phyloP scores from a whole-genome alignment of 257 asterid genomes.

The Avicennia marina region DNA sequence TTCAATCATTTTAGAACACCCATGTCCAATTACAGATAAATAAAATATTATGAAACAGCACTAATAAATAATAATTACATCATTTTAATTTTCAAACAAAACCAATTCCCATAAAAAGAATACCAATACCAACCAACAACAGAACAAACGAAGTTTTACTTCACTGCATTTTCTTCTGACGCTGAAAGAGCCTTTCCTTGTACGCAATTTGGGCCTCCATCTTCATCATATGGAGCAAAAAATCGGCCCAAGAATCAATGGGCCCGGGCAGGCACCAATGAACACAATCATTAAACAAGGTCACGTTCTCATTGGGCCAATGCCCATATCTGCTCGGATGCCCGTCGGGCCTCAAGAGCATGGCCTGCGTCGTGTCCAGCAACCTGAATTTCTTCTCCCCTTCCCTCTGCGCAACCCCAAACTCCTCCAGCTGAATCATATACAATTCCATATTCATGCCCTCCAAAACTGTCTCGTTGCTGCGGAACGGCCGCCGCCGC shows the following conservation, averaged over 20 bases:
- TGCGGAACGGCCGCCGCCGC: constrained; percentile 51
- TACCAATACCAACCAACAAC: too few species aligned
- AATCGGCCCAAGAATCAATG: constrained; percentile 67
- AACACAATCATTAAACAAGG: constrained; percentile 53
- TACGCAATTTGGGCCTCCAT: constrained; percentile 32
- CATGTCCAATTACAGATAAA: too few species aligned
- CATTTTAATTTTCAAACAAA: too few species aligned
- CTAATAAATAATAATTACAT: too few species aligned
- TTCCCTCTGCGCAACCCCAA: constrained; percentile 52
- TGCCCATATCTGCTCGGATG: constrained; percentile 66
- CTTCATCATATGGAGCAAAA: constrained; percentile 45
- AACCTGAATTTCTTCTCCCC: constrained; percentile 42
- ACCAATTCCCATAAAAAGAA: too few species aligned
- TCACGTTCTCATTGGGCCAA: constrained; percentile 23
- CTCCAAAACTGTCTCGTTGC: constrained; percentile 40
- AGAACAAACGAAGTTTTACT: too few species aligned
- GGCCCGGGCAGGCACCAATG: constrained; percentile 80
- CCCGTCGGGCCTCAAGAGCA: constrained; percentile 65
- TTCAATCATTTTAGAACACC: too few species aligned
- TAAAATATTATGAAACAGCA: too few species aligned
- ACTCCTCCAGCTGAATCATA: constrained; percentile 62
- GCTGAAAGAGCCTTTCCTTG: constrained; percentile 24
- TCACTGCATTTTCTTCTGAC: constrained; percentile 10
- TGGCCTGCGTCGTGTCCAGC: constrained; percentile 46
- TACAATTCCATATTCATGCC: constrained; percentile 55